phyloP scores from a whole-genome alignment of 306 rosid species.

The Inga oerstediana region DNA sequence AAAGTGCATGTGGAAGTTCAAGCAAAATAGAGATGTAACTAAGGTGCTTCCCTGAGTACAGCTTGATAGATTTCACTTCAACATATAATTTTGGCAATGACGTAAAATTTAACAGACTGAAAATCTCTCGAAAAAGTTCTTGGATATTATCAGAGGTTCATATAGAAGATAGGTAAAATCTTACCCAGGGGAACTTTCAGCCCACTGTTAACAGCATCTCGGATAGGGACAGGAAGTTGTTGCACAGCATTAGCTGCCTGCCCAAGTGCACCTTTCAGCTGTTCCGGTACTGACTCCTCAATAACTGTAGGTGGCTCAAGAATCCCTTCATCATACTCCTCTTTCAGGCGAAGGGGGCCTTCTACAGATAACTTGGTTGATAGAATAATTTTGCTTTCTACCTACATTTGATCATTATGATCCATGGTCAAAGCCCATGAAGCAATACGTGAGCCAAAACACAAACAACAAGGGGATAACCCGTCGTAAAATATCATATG shows the following conservation, averaged over 20 bases:
- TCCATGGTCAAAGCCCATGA: slow-evolving; percentile 23
- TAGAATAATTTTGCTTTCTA: slow-evolving; percentile 70
- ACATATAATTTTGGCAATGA: slow-evolving; percentile 7
- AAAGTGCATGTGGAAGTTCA: slow-evolving; percentile 8
- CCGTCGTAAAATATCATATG: slow-evolving; percentile 4
- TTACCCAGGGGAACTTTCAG: slow-evolving; percentile 85
- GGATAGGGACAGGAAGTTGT: slow-evolving; percentile 82
- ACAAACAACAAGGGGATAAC: slow-evolving; percentile 13
- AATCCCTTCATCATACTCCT: slow-evolving; percentile 86
- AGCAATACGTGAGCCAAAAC: not conserved
- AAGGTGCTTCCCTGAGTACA: slow-evolving; percentile 23
- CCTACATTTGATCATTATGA: slow-evolving; percentile 51
- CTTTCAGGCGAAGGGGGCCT: slow-evolving; percentile 95
- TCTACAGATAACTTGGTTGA: slow-evolving; percentile 79
- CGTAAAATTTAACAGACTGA: slow-evolving; percentile 23
- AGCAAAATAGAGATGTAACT: slow-evolving; percentile 9
- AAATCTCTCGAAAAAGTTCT: slow-evolving; percentile 1
- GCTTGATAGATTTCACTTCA: slow-evolving; percentile 23
- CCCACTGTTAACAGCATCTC: slow-evolving; percentile 71
- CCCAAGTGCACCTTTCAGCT: slow-evolving; percentile 83
- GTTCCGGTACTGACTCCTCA: slow-evolving; percentile 81
- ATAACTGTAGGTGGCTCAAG: slow-evolving; percentile 74
- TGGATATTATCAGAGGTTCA: slow-evolving; percentile 9
- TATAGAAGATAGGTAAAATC: slow-evolving; percentile 33
- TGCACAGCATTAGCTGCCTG: slow-evolving; percentile 73